Percentiles rank a stretch among this genome's conserved stretches.
Conservation (phyloP, 768 basidiomycete genomes). For the Russula sp. region DNA sequence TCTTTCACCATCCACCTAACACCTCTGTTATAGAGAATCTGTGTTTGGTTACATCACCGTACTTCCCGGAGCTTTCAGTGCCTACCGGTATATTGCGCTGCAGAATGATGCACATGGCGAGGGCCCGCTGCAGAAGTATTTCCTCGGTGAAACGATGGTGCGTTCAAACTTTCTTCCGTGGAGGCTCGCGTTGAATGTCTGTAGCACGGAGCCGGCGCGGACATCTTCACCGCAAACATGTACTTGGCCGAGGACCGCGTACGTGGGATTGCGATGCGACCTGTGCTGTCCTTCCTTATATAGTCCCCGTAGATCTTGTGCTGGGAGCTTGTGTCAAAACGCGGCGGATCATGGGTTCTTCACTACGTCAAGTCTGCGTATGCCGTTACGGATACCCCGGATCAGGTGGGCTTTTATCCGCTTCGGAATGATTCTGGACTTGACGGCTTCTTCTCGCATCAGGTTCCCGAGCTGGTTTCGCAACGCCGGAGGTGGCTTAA, state of each 20-base stretch:
- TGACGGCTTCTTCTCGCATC: neutral
- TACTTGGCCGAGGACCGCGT: conserved; percentile 88
- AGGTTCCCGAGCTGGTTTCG: conserved; percentile 90
- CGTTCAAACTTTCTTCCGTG: conserved; percentile 22
- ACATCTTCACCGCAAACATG: conserved; percentile 96
- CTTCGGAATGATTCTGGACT: neutral
- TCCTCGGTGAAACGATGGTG: conserved; percentile 92
- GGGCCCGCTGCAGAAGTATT: conserved; percentile 93
- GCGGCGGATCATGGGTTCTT: conserved; percentile 82
- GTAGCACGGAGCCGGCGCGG: conserved; percentile 74
- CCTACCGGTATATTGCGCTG: conserved; percentile 85
- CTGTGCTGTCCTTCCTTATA: neutral
- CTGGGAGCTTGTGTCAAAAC: conserved; percentile 97
- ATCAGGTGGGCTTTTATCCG: conserved; percentile 48
- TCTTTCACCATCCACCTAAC: conserved; percentile 2
- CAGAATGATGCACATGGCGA: conserved; percentile 80
- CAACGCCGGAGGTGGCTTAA: conserved; percentile 97
- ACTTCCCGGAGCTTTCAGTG: conserved; percentile 87
- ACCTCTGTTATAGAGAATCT: conserved; percentile 44
- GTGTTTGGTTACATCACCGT: conserved; percentile 95
- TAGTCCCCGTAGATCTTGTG: conserved; percentile 59
- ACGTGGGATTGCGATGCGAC: conserved; percentile 26
- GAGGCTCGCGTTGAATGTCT: neutral
- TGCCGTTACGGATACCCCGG: conserved; percentile 89
- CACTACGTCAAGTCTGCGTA: conserved; percentile 97